Percentiles rank a stretch among this genome's conserved stretches.
Conservation (phyloP, 805 yeast species). For the Alloascoidea africana region DNA sequence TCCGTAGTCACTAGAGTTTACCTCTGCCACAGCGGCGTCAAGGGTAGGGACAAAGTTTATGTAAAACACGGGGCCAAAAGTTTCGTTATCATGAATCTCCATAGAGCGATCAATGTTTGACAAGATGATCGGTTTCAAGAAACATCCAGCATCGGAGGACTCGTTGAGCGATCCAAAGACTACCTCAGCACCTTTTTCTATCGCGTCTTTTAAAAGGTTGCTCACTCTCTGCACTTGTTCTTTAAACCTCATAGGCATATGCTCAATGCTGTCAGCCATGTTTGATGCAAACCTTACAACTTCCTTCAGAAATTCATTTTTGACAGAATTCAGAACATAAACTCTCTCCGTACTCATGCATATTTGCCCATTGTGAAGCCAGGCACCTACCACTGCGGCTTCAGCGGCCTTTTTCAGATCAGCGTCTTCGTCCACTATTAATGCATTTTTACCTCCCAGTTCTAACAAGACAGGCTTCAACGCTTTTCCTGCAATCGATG, state of each 20-base stretch:
- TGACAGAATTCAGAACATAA: conserved; percentile 53
- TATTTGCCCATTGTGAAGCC: conserved; percentile 73
- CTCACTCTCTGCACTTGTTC: conserved; percentile 7
- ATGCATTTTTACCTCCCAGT: conserved; percentile 81
- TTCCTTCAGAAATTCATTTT: conserved; percentile 41
- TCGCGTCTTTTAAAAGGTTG: conserved; percentile 17
- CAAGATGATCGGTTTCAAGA: too few species aligned
- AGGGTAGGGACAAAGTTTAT: conserved; percentile 52
- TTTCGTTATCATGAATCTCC: conserved; percentile 65
- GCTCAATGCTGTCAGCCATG: conserved; percentile 52
- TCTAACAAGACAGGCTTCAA: conserved; percentile 74
- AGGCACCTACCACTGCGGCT: conserved; percentile 49
- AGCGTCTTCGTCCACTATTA: conserved; percentile 62
- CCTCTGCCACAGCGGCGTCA: conserved; percentile 60
- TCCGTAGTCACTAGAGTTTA: conserved; percentile 68
- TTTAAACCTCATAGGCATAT: conserved; percentile 2
- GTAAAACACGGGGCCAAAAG: conserved; percentile 81
- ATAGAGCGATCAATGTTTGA: too few species aligned
- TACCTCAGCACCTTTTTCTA: conserved; percentile 18
- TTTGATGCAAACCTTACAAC: conserved; percentile 50
- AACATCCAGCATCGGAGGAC: too few species aligned
- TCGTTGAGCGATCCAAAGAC: conserved; percentile 10
- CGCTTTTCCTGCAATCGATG: conserved; percentile 50
- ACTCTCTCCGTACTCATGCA: conserved; percentile 80
- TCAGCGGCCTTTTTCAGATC: conserved; percentile 43